Evolutionary conservation across 1,284 basidiomycete genomes (phyloP).

Genomic region (Fomitopsis palustris): DNA sequence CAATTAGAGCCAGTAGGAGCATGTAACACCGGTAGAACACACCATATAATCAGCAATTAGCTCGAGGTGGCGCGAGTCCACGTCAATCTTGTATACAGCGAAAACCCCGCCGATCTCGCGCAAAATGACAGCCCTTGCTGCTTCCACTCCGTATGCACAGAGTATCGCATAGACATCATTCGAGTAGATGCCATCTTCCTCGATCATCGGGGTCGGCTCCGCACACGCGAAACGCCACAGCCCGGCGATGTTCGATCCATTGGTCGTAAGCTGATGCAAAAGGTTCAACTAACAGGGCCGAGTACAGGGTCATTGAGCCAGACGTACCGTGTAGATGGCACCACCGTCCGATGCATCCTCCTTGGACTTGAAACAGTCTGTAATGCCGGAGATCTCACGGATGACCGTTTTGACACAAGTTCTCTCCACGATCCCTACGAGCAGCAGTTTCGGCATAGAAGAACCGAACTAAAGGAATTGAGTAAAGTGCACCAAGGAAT

Average conservation of each 20-base stretch:
- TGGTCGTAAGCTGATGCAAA: slow-evolving; percentile 62
- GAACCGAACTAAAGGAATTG: slow-evolving; percentile 49
- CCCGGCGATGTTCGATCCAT: slow-evolving; percentile 90
- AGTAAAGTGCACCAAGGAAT: slow-evolving; percentile 5
- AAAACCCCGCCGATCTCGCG: slow-evolving; percentile 92
- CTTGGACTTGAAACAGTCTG: slow-evolving; percentile 75
- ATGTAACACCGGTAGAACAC: slow-evolving; percentile 24
- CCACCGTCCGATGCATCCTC: slow-evolving; percentile 51
- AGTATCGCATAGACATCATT: slow-evolving; percentile 96
- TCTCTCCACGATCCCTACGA: slow-evolving; percentile 89
- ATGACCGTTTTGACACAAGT: slow-evolving; percentile 82
- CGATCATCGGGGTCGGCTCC: slow-evolving; percentile 64
- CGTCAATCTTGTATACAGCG: slow-evolving; percentile 96
- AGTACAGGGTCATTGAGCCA: background rate
- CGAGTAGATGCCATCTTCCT: slow-evolving; percentile 84
- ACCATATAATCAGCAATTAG: slow-evolving; percentile 99
- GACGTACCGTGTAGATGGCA: slow-evolving; percentile 45
- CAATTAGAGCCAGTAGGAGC: slow-evolving; percentile 5
- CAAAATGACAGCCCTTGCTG: slow-evolving; percentile 91
- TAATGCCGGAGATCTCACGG: slow-evolving; percentile 85
- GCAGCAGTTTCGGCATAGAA: slow-evolving; percentile 83
- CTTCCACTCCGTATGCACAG: slow-evolving; percentile 95
- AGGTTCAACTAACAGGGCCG: background rate
- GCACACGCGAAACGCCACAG: slow-evolving; percentile 85
- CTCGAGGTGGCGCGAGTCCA: slow-evolving; percentile 92